Evolutionary conservation across 2,329 filamentous ascomycete genomes (phyloP).

Genomic region (Hawksworthiomyces lignivorus): DNA sequence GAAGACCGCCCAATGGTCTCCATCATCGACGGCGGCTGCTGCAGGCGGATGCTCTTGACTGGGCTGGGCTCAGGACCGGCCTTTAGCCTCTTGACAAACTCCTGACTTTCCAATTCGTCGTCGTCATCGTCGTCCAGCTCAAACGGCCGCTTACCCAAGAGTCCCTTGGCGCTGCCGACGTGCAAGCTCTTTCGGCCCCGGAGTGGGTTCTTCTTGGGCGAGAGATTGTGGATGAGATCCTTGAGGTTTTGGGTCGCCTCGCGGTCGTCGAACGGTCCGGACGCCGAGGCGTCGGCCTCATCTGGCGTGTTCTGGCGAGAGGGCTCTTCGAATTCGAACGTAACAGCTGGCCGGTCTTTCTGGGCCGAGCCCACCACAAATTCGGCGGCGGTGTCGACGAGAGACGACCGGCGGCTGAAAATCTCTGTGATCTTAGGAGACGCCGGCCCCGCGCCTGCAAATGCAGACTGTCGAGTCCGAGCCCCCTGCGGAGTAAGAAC

Average conservation of each 20-base stretch:
- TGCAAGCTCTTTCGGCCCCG: constrained; percentile 69
- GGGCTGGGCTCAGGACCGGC: constrained; percentile 66
- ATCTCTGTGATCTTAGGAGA: constrained; percentile 67
- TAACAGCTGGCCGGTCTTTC: constrained; percentile 37
- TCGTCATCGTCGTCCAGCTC: constrained; percentile 56
- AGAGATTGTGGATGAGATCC: constrained; percentile 71
- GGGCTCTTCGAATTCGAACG: constrained; percentile 63
- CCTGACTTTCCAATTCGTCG: constrained; percentile 43
- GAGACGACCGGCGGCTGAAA: constrained; percentile 62
- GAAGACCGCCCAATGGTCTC: constrained; percentile 56
- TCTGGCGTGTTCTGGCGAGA: constrained; percentile 43
- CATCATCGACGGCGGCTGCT: constrained; percentile 59
- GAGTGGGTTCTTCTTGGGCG: constrained; percentile 62
- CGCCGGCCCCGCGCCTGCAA: constrained; percentile 61
- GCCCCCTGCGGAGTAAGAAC: constrained; percentile 53
- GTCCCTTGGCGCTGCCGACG: constrained; percentile 63
- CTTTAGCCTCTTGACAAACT: constrained; percentile 61
- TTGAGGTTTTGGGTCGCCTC: constrained; percentile 61
- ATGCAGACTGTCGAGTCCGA: constrained; percentile 59
- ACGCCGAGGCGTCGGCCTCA: constrained; percentile 44
- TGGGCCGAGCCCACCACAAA: constrained; percentile 49
- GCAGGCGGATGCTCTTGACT: constrained; percentile 65
- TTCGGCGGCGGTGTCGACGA: constrained; percentile 56
- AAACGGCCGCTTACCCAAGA: constrained; percentile 65
- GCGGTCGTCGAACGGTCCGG: constrained; percentile 43